These are phyloP conservation scores for Pythium phragmiticola DNA, from an alignment of 352 stramenopile genomes.

Conservation along the genomic window DNA sequence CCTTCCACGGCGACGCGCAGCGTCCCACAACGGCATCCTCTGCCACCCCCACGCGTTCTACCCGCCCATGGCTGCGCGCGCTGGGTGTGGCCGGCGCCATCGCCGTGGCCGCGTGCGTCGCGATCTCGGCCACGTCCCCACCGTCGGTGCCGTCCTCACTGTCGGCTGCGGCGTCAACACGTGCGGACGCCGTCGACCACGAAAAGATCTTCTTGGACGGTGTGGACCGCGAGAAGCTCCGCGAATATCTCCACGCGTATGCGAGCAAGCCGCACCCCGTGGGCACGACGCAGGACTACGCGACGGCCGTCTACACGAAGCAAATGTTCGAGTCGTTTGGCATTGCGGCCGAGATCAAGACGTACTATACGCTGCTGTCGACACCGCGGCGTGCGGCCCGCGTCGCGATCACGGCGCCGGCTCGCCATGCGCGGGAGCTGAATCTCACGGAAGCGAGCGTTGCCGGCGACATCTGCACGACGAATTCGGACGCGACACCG, in stretches of 20 bases:
- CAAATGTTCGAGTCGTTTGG: conserved; percentile 29
- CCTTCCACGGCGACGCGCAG: neutral
- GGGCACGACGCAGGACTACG: conserved; percentile 52
- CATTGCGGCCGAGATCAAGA: conserved; percentile 21
- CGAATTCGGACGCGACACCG: conserved; percentile 46
- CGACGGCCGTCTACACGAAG: conserved; percentile 52
- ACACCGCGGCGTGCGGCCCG: conserved; percentile 44
- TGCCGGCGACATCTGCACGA: conserved; percentile 63
- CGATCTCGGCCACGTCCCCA: neutral
- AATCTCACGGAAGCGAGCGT: conserved; percentile 62
- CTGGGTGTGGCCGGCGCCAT: neutral
- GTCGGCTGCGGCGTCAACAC: conserved; percentile 3
- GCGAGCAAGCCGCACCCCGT: conserved; percentile 36
- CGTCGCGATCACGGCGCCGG: conserved; percentile 48
- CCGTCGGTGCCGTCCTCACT: conserved; percentile 6
- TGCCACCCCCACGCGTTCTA: too few relatives aligned
- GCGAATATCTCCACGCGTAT: conserved; percentile 27
- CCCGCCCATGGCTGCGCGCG: conserved; percentile 3
- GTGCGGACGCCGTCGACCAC: neutral
- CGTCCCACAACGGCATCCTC: neutral
- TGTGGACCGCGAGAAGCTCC: conserved; percentile 30
- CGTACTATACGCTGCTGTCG: conserved; percentile 37
- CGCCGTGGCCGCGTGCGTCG: conserved; percentile 2
- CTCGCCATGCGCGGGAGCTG: conserved; percentile 26
- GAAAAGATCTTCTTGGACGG: conserved; percentile 34